These are phyloP conservation scores for Cercospora berteroae DNA, from an alignment of 2,329 filamentous ascomycete genomes.

Conservation along the genomic window DNA sequence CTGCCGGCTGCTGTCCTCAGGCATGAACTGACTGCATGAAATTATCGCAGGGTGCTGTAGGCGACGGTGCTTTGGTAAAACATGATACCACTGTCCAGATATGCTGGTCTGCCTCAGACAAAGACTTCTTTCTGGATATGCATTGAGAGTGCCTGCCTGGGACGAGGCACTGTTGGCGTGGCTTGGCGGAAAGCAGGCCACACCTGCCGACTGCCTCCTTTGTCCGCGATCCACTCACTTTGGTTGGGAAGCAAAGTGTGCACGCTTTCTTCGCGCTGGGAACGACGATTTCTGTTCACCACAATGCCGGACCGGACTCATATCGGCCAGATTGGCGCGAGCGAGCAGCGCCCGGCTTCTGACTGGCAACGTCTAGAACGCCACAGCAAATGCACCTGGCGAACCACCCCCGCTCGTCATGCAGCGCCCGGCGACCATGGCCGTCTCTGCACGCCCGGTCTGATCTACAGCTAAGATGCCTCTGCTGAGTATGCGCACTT, in stretches of 20 bases:
- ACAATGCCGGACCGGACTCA: constrained; percentile 14
- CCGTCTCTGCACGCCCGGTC: background rate
- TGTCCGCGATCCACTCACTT: background rate
- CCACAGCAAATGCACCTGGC: constrained; percentile 10
- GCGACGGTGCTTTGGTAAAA: background rate
- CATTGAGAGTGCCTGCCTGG: too few relatives aligned
- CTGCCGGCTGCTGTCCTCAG: background rate
- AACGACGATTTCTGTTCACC: constrained; percentile 11
- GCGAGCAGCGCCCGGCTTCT: background rate
- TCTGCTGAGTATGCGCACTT: background rate
- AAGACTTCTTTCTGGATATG: too few relatives aligned
- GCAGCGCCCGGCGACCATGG: background rate
- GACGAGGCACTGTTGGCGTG: background rate
- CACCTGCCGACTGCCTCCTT: background rate
- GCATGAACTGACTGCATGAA: background rate
- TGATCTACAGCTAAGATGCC: background rate
- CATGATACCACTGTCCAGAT: background rate
- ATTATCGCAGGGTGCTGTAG: background rate
- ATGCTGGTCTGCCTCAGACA: background rate
- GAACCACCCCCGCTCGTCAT: constrained; percentile 3
- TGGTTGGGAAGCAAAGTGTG: constrained; percentile 7
- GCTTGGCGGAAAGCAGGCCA: background rate
- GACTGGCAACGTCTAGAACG: constrained; percentile 12
- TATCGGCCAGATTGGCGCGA: constrained; percentile 9
- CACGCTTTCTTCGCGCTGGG: constrained; percentile 11